These are phyloP conservation scores for Trametes cinnabarina DNA, from an alignment of 768 basidiomycete species.

Conservation along the genomic window DNA sequence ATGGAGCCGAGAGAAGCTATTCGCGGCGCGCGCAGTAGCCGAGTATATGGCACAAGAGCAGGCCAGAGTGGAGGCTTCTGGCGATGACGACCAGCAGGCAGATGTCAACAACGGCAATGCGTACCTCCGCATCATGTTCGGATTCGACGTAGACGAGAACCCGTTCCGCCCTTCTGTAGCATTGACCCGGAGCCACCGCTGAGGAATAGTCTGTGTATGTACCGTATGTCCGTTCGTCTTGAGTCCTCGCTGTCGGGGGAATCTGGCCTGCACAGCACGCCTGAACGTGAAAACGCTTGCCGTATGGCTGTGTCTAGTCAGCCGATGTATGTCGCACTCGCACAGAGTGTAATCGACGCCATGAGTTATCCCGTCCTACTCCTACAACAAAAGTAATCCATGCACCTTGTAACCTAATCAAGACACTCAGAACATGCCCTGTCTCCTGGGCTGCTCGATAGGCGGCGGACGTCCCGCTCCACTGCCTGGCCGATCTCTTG, in stretches of 20 bases:
- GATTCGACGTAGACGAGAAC: background rate
- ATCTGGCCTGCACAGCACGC: too few species aligned
- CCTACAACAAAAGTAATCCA: background rate
- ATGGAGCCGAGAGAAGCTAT: background rate
- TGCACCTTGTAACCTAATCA: background rate
- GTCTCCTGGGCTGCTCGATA: slow-evolving; percentile 52
- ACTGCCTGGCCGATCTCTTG: slow-evolving; percentile 64
- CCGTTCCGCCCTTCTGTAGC: too few species aligned
- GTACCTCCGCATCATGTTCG: background rate
- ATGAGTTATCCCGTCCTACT: background rate
- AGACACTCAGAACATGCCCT: slow-evolving; percentile 56
- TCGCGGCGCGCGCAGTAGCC: background rate
- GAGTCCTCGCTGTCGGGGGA: too few species aligned
- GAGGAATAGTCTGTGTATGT: too few species aligned
- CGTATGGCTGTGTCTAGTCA: too few species aligned
- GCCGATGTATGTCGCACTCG: too few species aligned
- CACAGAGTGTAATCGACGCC: too few species aligned
- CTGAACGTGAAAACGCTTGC: too few species aligned
- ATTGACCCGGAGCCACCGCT: too few species aligned
- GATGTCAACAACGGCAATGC: background rate
- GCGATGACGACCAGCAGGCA: background rate
- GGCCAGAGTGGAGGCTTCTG: background rate
- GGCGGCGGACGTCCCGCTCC: slow-evolving; percentile 47
- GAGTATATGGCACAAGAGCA: background rate
- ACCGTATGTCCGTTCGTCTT: too few species aligned